A percentile compares a stretch with the other conserved stretches of the same genome.
Evolutionary conservation across 2,329 filamentous ascomycete species (phyloP).

Genomic region (Colletotrichum sojae): DNA sequence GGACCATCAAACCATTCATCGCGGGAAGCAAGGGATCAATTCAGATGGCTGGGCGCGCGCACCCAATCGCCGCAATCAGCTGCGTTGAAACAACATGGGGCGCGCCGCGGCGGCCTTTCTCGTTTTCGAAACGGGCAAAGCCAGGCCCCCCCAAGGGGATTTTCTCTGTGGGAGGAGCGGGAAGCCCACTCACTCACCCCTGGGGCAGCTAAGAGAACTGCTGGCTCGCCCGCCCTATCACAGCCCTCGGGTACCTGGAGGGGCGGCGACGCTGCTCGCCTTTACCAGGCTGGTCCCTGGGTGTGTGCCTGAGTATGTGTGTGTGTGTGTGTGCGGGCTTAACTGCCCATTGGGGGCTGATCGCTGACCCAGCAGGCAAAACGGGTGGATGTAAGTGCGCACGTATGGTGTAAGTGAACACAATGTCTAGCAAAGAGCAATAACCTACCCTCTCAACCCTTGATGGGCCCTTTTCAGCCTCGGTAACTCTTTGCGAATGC

Average conservation of each 20-base stretch:
- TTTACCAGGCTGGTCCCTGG: constrained; percentile 17
- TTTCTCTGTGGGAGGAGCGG: too few relatives aligned
- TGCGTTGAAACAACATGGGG: constrained; percentile 7
- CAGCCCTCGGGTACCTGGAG: constrained; percentile 5
- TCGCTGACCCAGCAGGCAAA: neutral
- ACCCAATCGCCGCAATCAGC: neutral
- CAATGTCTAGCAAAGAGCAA: too few relatives aligned
- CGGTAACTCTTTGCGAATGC: too few relatives aligned
- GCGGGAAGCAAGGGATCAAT: constrained; percentile 20
- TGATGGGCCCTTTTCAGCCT: too few relatives aligned
- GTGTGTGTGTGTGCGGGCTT: constrained; percentile 3
- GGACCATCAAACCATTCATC: neutral
- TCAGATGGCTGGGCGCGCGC: constrained; percentile 9
- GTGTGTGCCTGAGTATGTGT: too few relatives aligned
- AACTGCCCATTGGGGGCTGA: neutral
- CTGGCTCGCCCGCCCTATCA: constrained; percentile 4
- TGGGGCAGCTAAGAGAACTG: constrained; percentile 7
- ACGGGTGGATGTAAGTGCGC: too few relatives aligned
- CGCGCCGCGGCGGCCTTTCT: neutral
- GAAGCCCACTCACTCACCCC: too few relatives aligned
- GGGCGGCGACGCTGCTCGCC: neutral
- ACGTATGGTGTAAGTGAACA: too few relatives aligned
- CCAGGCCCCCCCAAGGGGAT: too few relatives aligned
- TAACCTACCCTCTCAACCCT: too few relatives aligned
- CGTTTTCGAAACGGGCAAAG: neutral